Base-by-base conservation (phyloP, 768 basidiomycete species). In the Mycena pura region DNA sequence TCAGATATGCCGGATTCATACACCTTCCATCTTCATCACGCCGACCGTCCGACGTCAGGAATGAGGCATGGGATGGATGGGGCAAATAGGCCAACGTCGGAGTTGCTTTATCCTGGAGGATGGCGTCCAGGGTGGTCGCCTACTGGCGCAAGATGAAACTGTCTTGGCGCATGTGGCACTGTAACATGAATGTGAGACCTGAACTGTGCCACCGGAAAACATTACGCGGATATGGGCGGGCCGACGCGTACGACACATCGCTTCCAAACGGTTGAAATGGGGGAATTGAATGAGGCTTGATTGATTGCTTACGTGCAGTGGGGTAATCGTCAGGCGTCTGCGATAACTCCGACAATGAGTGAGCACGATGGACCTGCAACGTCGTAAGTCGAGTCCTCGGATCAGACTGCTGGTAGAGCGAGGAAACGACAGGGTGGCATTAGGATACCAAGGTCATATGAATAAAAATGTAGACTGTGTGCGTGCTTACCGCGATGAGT, bases 291-390 rank as follows among this genome's bases (percentile, higher is more conserved):
- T 19, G 47, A 51, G 27, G 39, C 27, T 27, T 8, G 22, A 24
- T 21, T 52, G 58, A 60, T 60, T 52, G 32, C 51, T 60, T 52
- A 60, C 58, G 58, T 60, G 34, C 15, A 6, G 32, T 22, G 24
- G 29, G 5, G 19, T 40, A 27, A 19, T 4, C 32, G 50, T 25
- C 32, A 52, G 27, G 43, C 40, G 52, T n/a, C n/a, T n/a, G n/a
- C n/a, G n/a, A n/a, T n/a, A n/a, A n/a, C n/a, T n/a, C n/a, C n/a
- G n/a, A n/a, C n/a, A n/a, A n/a, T n/a, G n/a, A n/a, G n/a, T n/a
- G n/a, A n/a, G n/a, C n/a, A n/a, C n/a, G n/a, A n/a, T n/a, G n/a
- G n/a, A n/a, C n/a, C n/a, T n/a, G n/a, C n/a, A n/a, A 22, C n/a
- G 5, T 21, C 1, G 22, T 36, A 25, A 46, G n/a, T 27, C 10